Evolutionary conservation across 768 basidiomycete genomes (phyloP), one percentile per base, ranked within the genome.

Genomic region (Xerocomellus chrysenteron): DNA sequence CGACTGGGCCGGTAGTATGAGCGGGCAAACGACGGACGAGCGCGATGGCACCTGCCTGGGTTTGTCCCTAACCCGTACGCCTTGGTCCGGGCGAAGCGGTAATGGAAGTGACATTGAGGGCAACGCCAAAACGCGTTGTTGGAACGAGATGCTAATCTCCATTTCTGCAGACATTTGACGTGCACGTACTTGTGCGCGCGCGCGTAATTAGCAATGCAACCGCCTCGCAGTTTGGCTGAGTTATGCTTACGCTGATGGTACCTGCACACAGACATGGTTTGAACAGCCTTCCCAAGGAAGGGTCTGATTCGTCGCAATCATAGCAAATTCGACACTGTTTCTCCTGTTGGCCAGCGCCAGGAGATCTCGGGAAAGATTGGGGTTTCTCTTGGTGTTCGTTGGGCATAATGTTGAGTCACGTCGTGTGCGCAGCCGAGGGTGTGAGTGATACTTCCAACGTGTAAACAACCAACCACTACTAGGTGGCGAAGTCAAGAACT

Each of bases 301-400:
- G 78, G 60, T 88, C 86, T 24, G 82, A 80, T 44, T 82, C 80
- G 12, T 74, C 70, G 5, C 88, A 86, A 39, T 88, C 87, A 28
- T 92, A 77, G 68, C 93, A 95, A 45, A 95, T 95, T 51, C 93
- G 80, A 66, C 93, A 94, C 67, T 89, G 88, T 64, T 81, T 87
- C 65, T 84, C 83, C 49, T 80, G 63, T 28, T 62, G 57, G 21
- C 37, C 28, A 13, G 73, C 61, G 64, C 64, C 43, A 36, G n/a
- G 26, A 30, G 54, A 41, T 37, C 33, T 32, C 19, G 58, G 5
- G 16, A 47, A 33, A 17, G 58, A 1, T 5, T 50, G 42, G 14
- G 57, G 24, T 28, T 54, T 60, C 21, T 62, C 61, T 32, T 51
- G 56, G 28, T 54, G 56, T 17, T 63, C 46, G 59, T 65, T 37